phyloP scores from a whole-genome alignment of 2,329 filamentous ascomycete species.

The Chaetoscypha palmicola region DNA sequence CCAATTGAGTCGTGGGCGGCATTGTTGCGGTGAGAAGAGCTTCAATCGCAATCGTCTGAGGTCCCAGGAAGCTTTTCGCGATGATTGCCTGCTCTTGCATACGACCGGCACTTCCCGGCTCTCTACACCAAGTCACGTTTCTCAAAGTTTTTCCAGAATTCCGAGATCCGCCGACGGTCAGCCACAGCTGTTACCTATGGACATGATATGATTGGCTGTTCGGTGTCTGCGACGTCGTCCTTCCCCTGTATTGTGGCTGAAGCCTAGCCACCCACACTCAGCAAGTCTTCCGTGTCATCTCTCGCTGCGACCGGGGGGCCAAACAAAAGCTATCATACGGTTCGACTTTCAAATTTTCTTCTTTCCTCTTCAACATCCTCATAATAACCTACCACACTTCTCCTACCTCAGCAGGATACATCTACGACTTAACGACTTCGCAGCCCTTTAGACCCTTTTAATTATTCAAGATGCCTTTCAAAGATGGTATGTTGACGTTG shows the following conservation, averaged over 20 bases:
- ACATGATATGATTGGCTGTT: no score
- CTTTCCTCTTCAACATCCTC: conserved; percentile 5
- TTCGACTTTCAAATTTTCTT: conserved; percentile 6
- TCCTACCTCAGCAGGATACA: conserved; percentile 1
- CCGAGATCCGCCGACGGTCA: neutral
- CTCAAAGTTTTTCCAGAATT: neutral
- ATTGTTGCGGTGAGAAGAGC: conserved; percentile 16
- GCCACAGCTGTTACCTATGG: no score
- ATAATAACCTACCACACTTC: conserved; percentile 8
- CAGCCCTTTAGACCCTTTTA: conserved; percentile 10
- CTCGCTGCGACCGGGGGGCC: no score
- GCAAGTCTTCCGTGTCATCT: conserved; percentile 10
- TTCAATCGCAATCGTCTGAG: neutral
- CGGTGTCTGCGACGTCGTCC: no score
- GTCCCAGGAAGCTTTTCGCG: neutral
- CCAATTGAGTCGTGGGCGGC: conserved; percentile 36
- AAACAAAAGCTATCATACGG: conserved; percentile 2
- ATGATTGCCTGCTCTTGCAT: neutral
- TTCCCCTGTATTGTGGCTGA: no score
- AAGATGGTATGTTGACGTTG: conserved; percentile 33
- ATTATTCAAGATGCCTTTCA: conserved; percentile 35
- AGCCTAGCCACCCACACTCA: no score
- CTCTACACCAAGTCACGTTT: neutral
- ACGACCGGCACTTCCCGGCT: no score
- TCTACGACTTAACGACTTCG: conserved; percentile 8